Conservation (phyloP, 2,329 filamentous ascomycete species). For the Dothideomycetes sp. region DNA sequence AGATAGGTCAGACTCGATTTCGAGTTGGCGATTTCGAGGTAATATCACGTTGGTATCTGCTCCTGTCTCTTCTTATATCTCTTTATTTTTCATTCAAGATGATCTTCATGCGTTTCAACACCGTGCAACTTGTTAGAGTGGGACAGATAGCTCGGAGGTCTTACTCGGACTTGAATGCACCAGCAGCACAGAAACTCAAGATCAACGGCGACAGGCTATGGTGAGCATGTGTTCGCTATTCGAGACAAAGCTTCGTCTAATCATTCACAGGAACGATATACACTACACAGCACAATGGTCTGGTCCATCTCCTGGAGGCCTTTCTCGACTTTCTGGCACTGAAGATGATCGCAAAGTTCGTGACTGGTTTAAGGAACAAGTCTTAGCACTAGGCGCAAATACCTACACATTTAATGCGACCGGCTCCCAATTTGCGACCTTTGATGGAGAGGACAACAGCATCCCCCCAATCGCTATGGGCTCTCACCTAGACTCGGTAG, state of each 20-base stretch:
- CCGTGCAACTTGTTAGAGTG: not conserved
- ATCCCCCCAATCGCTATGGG: conserved; percentile 19
- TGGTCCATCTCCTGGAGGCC: conserved; percentile 11
- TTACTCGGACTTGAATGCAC: not conserved
- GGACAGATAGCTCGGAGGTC: not conserved
- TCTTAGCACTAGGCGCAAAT: conserved; percentile 13
- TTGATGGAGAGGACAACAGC: conserved; percentile 12
- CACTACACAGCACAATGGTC: conserved; percentile 13
- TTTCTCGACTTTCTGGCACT: conserved; percentile 12
- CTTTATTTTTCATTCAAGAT: too few species aligned
- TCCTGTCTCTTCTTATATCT: not conserved
- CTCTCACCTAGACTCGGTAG: conserved; percentile 13
- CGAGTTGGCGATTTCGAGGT: too few species aligned
- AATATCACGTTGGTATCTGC: not conserved
- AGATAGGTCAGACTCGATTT: too few species aligned
- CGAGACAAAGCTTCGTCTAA: not conserved
- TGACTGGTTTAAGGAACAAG: conserved; percentile 18
- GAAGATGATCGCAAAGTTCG: conserved; percentile 16
- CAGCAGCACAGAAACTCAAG: not conserved
- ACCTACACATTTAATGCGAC: conserved; percentile 16
- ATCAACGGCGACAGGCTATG: not conserved
- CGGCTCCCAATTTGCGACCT: conserved; percentile 16
- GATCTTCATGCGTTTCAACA: not conserved
- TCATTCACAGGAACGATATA: conserved; percentile 8
- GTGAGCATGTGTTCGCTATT: not conserved